phyloP scores from a whole-genome alignment of 257 asterid species.

The Solanum sitiens region DNA sequence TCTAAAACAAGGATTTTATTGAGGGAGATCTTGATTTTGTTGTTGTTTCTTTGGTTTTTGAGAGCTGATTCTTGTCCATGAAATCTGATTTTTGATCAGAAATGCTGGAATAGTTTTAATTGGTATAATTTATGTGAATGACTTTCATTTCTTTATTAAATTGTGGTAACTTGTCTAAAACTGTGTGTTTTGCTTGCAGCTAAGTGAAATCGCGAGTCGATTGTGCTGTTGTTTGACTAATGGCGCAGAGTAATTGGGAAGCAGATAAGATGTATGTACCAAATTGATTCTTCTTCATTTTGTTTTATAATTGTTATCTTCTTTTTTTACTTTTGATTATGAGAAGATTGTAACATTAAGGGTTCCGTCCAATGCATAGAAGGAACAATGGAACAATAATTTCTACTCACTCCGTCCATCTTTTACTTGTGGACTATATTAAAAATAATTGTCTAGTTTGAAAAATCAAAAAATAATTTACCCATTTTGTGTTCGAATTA shows the following conservation, averaged over 20 bases:
- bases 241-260: constrained; percentile 99
- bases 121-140: not conserved
- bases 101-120: not conserved
- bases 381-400: not conserved
- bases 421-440: too few species aligned
- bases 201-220: not conserved
- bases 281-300: not conserved
- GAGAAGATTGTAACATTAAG: not conserved
- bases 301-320: too few species aligned
- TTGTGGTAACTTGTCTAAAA: not conserved
- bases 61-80: not conserved
- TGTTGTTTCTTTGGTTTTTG: not conserved
- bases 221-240: constrained; percentile 7
- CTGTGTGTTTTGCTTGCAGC: not conserved
- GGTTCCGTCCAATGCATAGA: not conserved
- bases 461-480: too few species aligned
- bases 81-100: not conserved
- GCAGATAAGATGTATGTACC: constrained; percentile 84
- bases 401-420: not conserved
- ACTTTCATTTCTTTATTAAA: not conserved
- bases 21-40: not conserved
- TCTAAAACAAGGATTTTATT: not conserved
- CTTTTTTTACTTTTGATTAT: not conserved
- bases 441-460: not conserved
- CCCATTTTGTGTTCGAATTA: too few species aligned